These are phyloP conservation scores for Linaria vulgaris DNA, from an alignment of 257 asterid species.

Conservation along the genomic window DNA sequence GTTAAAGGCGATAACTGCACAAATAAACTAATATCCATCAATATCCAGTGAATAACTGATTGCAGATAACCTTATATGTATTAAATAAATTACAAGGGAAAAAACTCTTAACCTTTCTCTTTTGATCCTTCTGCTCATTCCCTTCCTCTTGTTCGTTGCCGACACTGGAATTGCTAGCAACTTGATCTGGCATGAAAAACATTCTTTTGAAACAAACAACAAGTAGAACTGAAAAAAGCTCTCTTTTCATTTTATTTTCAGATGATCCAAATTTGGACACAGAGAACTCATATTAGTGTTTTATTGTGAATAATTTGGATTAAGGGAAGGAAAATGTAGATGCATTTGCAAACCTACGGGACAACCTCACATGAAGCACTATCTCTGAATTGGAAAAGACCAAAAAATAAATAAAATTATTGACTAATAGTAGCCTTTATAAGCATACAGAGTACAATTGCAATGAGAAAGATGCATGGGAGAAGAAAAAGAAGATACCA, in stretches of 20 bases:
- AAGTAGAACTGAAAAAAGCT: too few relatives aligned
- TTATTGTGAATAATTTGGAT: neutral
- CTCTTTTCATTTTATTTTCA: too few relatives aligned
- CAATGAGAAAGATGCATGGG: neutral
- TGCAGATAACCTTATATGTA: neutral
- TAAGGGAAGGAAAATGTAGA: too few relatives aligned
- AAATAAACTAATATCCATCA: slow-evolving; percentile 23
- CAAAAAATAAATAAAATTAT: slow-evolving; percentile 4
- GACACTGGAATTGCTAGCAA: slow-evolving; percentile 42
- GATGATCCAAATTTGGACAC: too few relatives aligned
- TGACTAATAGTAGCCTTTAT: slow-evolving; percentile 16
- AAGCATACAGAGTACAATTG: neutral
- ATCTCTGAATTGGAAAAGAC: neutral
- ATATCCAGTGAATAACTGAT: slow-evolving; percentile 11
- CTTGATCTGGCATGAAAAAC: slow-evolving; percentile 41
- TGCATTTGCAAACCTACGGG: too few relatives aligned
- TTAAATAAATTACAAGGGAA: slow-evolving; percentile 16
- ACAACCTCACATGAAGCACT: neutral
- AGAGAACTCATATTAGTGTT: neutral
- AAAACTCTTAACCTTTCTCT: slow-evolving; percentile 60
- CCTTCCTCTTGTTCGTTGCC: slow-evolving; percentile 46
- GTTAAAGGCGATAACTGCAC: slow-evolving; percentile 90
- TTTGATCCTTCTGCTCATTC: slow-evolving; percentile 53
- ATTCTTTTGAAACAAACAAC: neutral
- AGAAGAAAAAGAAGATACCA: too few relatives aligned